Evolutionary conservation across 306 rosid genomes (phyloP), one percentile per base, ranked within the genome.

Genomic region (Castanea sativa): DNA sequence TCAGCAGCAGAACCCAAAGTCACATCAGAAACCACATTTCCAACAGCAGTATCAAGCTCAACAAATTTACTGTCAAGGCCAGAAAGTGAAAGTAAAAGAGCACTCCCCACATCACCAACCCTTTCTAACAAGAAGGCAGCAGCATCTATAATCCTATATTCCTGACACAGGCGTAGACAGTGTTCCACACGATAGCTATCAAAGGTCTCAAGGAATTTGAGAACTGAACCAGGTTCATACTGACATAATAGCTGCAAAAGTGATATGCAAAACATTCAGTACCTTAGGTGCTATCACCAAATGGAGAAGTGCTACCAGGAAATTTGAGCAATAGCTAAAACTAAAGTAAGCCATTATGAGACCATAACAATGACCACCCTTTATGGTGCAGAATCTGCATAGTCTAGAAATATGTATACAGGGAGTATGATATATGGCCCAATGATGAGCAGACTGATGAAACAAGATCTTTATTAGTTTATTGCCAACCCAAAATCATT

Each of bases 161-260:
- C 87, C 82, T 93, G 97, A 81, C 99, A 95, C 35, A 95, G 89
- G 51, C 85, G 94, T 77, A 93, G 90, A 90, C 98, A 93, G 78
- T 90, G 92, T 79, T 91, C 98, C 88, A 95, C 94, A 1, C 92
- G 94, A 77, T 95, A 95, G 91, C 96, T 90, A 91, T 93, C 98
- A 73, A 91, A 95, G 75, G 85, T 93, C 83, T 95, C 97, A 43
- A 95, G 85, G 85, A 95, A 95, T 76, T 91, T 95, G 80, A 95
- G 99, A 87, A 93, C 98, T 49, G 98, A 93, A 83, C 82, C 69
- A 58, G 92, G 87, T 88, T 93, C 99, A 64, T 89, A 90, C 85
- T 83, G 97, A 83, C 98, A 93, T 78, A 95, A 81, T 67, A 91
- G 84, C 99, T 92, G 97, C 87, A 87, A 85, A 86, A 82, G 74